Evolutionary conservation across 2,329 filamentous ascomycete species (phyloP).

Genomic region (Aureobasidium sp.): DNA sequence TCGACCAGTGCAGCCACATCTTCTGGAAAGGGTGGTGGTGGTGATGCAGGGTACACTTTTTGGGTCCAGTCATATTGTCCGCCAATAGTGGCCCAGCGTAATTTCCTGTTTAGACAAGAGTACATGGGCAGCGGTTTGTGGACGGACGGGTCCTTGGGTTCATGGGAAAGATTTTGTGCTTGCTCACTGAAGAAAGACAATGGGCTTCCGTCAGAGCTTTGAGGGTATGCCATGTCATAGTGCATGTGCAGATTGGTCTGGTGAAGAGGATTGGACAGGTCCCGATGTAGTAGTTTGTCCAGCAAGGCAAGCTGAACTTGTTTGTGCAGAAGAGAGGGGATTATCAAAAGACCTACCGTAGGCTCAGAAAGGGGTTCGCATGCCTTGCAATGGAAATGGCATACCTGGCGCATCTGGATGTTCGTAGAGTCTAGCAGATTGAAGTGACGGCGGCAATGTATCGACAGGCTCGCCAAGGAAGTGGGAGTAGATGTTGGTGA

Average conservation of each 20-base stretch:
- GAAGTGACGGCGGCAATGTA: neutral
- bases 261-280: constrained; percentile 65
- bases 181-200: constrained; percentile 49
- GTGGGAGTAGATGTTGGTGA: constrained; percentile 31
- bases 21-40: constrained; percentile 62
- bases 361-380: constrained; percentile 7
- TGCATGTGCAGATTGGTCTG: constrained; percentile 87
- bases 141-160: constrained; percentile 61
- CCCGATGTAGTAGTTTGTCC: constrained; percentile 64
- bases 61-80: constrained; percentile 95
- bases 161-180: constrained; percentile 24
- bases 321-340: constrained; percentile 66
- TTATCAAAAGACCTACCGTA: constrained; percentile 59
- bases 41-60: constrained; percentile 65
- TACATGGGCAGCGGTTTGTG: constrained; percentile 65
- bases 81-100: constrained; percentile 91
- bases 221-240: constrained; percentile 60
- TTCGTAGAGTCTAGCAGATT: constrained; percentile 38
- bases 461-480: constrained; percentile 7
- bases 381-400: constrained; percentile 16
- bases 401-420: constrained; percentile 62
- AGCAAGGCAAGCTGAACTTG: constrained; percentile 62
- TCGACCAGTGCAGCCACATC: constrained; percentile 64
- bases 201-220: constrained; percentile 22
- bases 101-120: constrained; percentile 66